Base-by-base conservation (phyloP, 2,329 filamentous ascomycete genomes). In the Talaromyces sp. region DNA sequence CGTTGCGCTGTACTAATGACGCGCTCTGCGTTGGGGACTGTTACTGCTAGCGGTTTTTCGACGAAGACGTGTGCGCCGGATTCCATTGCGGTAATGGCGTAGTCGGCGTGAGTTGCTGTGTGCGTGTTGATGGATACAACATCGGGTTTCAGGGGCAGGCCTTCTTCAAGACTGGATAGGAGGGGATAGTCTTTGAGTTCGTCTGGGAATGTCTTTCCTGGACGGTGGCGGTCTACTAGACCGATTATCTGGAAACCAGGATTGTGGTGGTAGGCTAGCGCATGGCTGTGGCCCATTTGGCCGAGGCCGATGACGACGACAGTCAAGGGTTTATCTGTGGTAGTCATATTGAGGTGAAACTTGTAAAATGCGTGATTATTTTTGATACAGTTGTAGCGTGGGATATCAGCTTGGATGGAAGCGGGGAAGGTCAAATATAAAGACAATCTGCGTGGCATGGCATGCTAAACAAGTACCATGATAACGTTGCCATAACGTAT, bases 61-160 rank as follows among this genome's bases (percentile, higher is more conserved):
- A 69, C 63, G 34, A 69, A 69, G 45, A 69, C 68, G 53, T 69
- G 68, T 34, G 68, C 63, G 2, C 67, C 67, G 13, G 67, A 59
- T 40, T 69, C 64, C 68, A 69, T 68, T 36, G 68, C 68, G 13
- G 64, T 38, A 22, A 69, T 45, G 1, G 68, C 68, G 27, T 68
- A 68, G 13, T 68, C 60, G 22, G 68, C 67, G 43, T 69, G 68
- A 17, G 67, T 67, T 0, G 63, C 63, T 17, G 67, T 67, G 19
- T 69, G 68, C 6, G 65, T 69, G 49, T 66, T 68, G 56, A 69
- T 69, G 19, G 68, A 69, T 13, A 69, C 67, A 2, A 69, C 65
- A 49, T 69, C 64, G 15, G 68, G 68, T 15, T 60, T 66, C 29
- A 69, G 53, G 6, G 65, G 40, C 3, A 69, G 63, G 10, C 53